phyloP scores from a whole-genome alignment of 106 monocot genomes.

The Allium sativum region DNA sequence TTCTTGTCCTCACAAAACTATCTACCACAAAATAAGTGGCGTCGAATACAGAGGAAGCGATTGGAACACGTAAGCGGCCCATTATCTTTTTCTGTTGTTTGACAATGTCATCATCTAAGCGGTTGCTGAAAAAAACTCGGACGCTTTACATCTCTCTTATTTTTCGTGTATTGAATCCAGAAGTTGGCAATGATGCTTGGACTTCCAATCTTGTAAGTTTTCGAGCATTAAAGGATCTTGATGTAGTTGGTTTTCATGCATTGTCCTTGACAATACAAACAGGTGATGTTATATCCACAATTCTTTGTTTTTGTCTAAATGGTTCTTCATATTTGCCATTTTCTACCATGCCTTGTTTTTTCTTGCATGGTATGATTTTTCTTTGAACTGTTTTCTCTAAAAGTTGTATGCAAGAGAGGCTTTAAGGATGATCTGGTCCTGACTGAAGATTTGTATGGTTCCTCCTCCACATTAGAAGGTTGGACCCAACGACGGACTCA shows the following conservation, averaged over 20 bases:
- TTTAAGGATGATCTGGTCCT: conserved; percentile 26
- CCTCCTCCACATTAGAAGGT: conserved; percentile 4
- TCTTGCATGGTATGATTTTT: conserved; percentile 7
- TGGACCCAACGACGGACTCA: no score
- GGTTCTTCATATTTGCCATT: conserved; percentile 11
- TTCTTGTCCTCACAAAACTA: conserved; percentile 84
- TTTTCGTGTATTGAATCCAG: conserved; percentile 28
- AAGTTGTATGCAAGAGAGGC: conserved; percentile 4
- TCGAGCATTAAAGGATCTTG: conserved; percentile 34
- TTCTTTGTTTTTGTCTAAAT: conserved; percentile 12
- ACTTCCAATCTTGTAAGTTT: conserved; percentile 47
- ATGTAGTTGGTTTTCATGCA: conserved; percentile 12
- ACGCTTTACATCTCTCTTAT: conserved; percentile 58
- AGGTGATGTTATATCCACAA: conserved; percentile 36
- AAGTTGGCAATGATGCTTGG: conserved; percentile 12
- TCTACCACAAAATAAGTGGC: conserved; percentile 89
- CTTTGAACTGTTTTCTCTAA: conserved; percentile 6
- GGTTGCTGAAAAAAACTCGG: conserved; percentile 74
- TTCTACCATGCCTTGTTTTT: conserved; percentile 8
- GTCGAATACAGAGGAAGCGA: conserved; percentile 53
- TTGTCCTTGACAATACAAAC: conserved; percentile 29
- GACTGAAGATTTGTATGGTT: conserved; percentile 2
- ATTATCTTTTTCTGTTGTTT: conserved; percentile 92
- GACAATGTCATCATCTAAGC: conserved; percentile 64
- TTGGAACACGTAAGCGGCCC: conserved; percentile 35